These are phyloP conservation scores for Suillus bovinus DNA, from an alignment of 768 basidiomycete genomes.

Conservation along the genomic window DNA sequence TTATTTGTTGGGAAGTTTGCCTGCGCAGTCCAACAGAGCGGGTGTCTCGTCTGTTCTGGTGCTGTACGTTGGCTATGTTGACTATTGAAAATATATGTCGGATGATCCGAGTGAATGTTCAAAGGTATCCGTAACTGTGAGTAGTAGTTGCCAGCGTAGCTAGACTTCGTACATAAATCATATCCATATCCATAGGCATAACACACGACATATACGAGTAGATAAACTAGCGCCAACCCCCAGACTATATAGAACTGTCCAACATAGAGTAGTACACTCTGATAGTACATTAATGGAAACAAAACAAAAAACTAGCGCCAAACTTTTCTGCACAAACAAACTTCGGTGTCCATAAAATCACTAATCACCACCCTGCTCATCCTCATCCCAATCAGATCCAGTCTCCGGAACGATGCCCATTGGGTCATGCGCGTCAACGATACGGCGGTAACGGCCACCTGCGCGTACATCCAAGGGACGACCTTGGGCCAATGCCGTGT, in stretches of 20 bases:
- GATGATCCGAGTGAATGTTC: no score
- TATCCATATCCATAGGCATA: background rate
- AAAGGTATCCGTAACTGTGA: no score
- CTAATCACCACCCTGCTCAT: background rate
- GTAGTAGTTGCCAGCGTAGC: background rate
- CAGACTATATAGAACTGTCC: no score
- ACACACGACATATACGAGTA: background rate
- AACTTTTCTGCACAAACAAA: background rate
- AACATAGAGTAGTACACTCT: no score
- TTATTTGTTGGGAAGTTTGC: no score
- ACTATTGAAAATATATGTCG: no score
- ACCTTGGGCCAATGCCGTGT: slow-evolving; percentile 9
- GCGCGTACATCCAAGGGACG: slow-evolving; percentile 14
- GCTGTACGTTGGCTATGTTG: no score
- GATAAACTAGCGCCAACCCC: background rate
- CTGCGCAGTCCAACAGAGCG: no score
- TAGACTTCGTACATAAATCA: background rate
- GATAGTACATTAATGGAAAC: no score
- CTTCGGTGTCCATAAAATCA: background rate
- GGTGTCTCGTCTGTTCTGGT: no score
- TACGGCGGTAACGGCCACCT: slow-evolving; percentile 9
- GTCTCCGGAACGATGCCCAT: slow-evolving; percentile 13
- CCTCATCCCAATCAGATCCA: slow-evolving; percentile 12
- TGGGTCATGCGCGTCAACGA: slow-evolving; percentile 3
- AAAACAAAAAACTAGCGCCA: no score